Base-by-base conservation (phyloP, 495 filamentous ascomycete genomes). In the Aspergillus bertholletiae region DNA sequence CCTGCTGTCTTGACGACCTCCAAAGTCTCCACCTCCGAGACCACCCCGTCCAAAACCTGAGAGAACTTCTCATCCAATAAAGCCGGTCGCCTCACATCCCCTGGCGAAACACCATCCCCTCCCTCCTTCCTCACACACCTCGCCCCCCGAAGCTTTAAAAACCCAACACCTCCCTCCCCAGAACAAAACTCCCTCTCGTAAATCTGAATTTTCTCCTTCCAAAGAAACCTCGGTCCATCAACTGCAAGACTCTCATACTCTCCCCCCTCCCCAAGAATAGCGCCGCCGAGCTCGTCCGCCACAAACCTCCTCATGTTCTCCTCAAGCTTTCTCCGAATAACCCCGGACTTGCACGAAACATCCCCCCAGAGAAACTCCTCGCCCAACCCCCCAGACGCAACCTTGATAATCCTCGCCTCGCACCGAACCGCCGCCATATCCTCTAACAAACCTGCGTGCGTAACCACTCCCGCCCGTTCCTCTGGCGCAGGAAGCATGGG, bases 221-320 rank as follows among this genome's bases (percentile, higher is more conserved):
- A 96, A 57, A 96, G 61, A 54, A 73, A 71, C 1, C 60, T 54
- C 3, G 92, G 93, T 26, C 92, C 94, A 71, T 90, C 83, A 26
- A 97, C 60, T 32, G 92, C 90, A 21, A 98, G 71, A 20, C 90
- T 97, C 78, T 98, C 94, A 74, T 93, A 98, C 76, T 98, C 94
- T 4, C 95, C 94, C 3, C 94, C 94, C 64, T 97, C 94, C 0
- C 95, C 94, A 20, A 97, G 67, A 18, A 93, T 80, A 11, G 89
- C 87, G 0, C 89, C 89, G 17, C 61, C 40, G 7, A 76, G 47
- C 61, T 82, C 75, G 26, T 74, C 74, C 7, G 54, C 75, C 11
- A 66, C 77, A 79, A 93, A 97, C 51, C 86, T 78, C 49, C 71
- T 72, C 79, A 94, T 85, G 4, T 80, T 80, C 56, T 74, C 81